Evolutionary conservation across 257 asterid species (phyloP), one percentile per base, ranked within the genome.

Genomic region (Solanum etuberosum): DNA sequence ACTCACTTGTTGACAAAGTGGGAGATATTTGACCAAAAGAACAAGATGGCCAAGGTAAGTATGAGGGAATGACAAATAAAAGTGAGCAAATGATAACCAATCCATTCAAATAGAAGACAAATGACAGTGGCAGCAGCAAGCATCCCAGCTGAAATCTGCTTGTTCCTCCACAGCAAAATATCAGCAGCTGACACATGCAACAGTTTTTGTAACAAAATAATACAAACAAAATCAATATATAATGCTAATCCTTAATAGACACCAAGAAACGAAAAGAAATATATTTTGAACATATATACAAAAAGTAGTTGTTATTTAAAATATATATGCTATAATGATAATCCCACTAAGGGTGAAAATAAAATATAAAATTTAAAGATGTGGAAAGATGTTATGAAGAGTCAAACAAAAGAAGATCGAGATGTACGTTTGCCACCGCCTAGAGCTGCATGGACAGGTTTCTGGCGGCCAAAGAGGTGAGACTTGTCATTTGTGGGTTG

Each of bases 91-190:
- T 93, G 95, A 86, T 97, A 97, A 88, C 96, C 98, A 25, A 94
- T 95, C 97, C 98, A 89, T 87, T 97, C 98, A 59, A 97, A 97
- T 42, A 95, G 93, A 35, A 97, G 97, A 98, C 99, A 97, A 88
- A 95, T 94, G 76, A 97, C 98, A n/a, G 98, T 95, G 18, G 97
- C 91, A 70, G 93, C 94, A 15, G 98, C 93, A 76, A 97, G 96
- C 89, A 94, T 27, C 43, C 94, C 93, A 68, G 93, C 98, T n/a
- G 99, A 97, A 42, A 91, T 89, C 89, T 94, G 98, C 92, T 94
- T 97, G 93, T 97, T 97, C 90, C 98, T 92, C 99, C 99, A 97
- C 11, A 97, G 95, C 83, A 97, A 90, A 48, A 97, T 93, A 87
- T 97, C 99, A 32, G 99, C 99, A 42, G 98, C 99, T 97, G 95